A percentile compares a stretch with the other conserved stretches of the same genome.
These are phyloP conservation scores for Fusarium marasasianum DNA, from an alignment of 2,329 filamentous ascomycete genomes.

Conservation along the genomic window DNA sequence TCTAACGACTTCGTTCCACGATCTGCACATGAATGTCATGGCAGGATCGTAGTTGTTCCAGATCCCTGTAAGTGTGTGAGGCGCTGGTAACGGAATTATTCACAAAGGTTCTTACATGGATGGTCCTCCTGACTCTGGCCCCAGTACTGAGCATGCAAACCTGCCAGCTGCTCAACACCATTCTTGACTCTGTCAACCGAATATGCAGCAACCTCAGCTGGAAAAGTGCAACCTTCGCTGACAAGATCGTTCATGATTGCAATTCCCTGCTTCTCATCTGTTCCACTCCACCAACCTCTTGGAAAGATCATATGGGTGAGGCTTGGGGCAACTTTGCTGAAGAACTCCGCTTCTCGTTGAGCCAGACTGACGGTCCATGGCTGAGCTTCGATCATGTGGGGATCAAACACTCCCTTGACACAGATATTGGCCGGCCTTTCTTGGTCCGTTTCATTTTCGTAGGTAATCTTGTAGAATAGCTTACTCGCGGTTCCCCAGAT, in stretches of 20 bases:
- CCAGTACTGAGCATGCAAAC: slow-evolving; percentile 52
- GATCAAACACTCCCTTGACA: slow-evolving; percentile 53
- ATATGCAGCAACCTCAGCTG: slow-evolving; percentile 45
- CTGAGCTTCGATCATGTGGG: slow-evolving; percentile 43
- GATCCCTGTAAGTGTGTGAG: slow-evolving; percentile 30
- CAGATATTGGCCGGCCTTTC: slow-evolving; percentile 41
- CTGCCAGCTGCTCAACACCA: slow-evolving; percentile 52
- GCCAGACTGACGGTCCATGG: slow-evolving; percentile 42
- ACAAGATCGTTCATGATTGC: slow-evolving; percentile 50
- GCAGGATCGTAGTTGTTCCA: slow-evolving; percentile 51
- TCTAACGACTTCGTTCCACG: slow-evolving; percentile 45
- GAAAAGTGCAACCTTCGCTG: slow-evolving; percentile 47
- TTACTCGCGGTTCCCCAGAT: slow-evolving; percentile 45
- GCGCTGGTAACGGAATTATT: background rate
- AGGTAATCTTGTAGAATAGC: slow-evolving; percentile 43
- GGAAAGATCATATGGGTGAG: slow-evolving; percentile 47
- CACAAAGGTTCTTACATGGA: slow-evolving; percentile 29
- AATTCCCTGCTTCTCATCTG: slow-evolving; percentile 49
- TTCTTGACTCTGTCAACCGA: slow-evolving; percentile 46
- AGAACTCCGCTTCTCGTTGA: slow-evolving; percentile 52
- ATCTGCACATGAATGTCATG: slow-evolving; percentile 46
- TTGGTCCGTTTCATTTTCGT: slow-evolving; percentile 36
- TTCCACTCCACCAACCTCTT: slow-evolving; percentile 50
- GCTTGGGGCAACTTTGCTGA: slow-evolving; percentile 46
- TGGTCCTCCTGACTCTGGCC: slow-evolving; percentile 43